Evolutionary conservation across 2,329 filamentous ascomycete species (phyloP), one percentile per base, ranked within the genome.

Genomic region (Camillea tinctor): DNA sequence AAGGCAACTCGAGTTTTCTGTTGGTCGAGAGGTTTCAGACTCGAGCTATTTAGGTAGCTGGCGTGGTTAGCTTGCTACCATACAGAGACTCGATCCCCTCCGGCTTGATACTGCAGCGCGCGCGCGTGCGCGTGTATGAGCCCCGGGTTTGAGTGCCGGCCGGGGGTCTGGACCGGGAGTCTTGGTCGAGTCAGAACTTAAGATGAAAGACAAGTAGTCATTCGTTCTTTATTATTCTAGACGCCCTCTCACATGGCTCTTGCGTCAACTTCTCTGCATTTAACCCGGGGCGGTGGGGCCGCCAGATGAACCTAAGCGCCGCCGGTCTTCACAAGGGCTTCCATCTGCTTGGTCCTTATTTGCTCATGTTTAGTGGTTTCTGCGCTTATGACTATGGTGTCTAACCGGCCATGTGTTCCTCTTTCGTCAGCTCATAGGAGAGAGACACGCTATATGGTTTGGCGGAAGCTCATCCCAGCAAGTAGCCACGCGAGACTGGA

Each of bases 301-400:
- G 64, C 67, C 61, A 52, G 57, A 58, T 61, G 63, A 60, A 24
- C 54, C 54, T 66, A 70, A 70, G 68, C 68, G 67, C 68, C 63
- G 52, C 21, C 44, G 55, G 60, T 54, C 55, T 53, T 62, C 59
- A 60, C 56, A 64, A 58, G 58, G 57, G 53, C 50, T 60, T 30
- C 62, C 59, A 59, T 57, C 54, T 24, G 36, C 56, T 60, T 48
- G 55, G 54, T 58, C 50, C 62, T 60, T 56, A 59, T 15, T 55
- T 54, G 58, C 24, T 58, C 59, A 55, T 55, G 57, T 22, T 59
- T 62, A 57, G 60, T 57, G 53, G 52, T 55, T 24, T 54, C 60
- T 63, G 64, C 66, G 66, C 69, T 67, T 70, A 67, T 17, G 50
- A 9, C 52, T 54, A 55, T 51, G 51, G 49, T 52, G 54, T 55